These are phyloP conservation scores for Massariosphaeria phaeospora DNA, from an alignment of 495 filamentous ascomycete genomes.

Conservation along the genomic window DNA sequence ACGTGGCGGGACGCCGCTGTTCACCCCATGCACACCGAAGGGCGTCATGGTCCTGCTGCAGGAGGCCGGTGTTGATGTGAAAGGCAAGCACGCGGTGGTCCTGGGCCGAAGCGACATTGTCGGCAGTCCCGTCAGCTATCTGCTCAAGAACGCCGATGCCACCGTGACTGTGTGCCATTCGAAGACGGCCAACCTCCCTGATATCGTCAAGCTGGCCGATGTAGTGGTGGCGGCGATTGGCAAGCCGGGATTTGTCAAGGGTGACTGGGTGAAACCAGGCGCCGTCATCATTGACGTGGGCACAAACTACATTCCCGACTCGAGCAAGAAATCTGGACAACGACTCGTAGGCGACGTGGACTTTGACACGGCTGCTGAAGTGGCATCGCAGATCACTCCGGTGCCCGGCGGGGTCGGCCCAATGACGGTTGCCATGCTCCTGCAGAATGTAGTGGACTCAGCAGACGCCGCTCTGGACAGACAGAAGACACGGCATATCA, in stretches of 20 bases:
- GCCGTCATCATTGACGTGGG: slow-evolving; percentile 96
- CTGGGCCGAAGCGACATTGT: slow-evolving; percentile 95
- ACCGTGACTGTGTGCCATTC: slow-evolving; percentile 97
- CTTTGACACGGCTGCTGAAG: slow-evolving; percentile 75
- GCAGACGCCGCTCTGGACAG: slow-evolving; percentile 75
- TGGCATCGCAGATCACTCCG: slow-evolving; percentile 93
- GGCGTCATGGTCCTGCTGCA: slow-evolving; percentile 90
- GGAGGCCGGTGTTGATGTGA: slow-evolving; percentile 74
- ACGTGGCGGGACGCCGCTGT: slow-evolving; percentile 79
- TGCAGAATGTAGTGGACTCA: slow-evolving; percentile 88
- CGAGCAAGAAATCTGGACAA: slow-evolving; percentile 87
- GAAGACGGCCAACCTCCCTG: slow-evolving; percentile 65
- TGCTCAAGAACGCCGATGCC: slow-evolving; percentile 90
- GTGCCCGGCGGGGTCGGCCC: slow-evolving; percentile 96
- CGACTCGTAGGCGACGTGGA: slow-evolving; percentile 96
- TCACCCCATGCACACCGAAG: slow-evolving; percentile 91
- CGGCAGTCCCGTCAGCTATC: slow-evolving; percentile 89
- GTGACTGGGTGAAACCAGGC: slow-evolving; percentile 91
- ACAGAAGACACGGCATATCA: slow-evolving; percentile 69
- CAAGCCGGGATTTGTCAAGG: slow-evolving; percentile 77
- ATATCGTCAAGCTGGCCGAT: slow-evolving; percentile 76
- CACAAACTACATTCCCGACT: slow-evolving; percentile 92
- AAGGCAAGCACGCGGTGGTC: slow-evolving; percentile 90
- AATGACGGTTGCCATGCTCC: slow-evolving; percentile 96
- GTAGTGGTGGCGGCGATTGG: slow-evolving; percentile 91